Evolutionary conservation across 2,329 filamentous ascomycete species (phyloP).

Genomic region (Coleophoma eucalyptorum): DNA sequence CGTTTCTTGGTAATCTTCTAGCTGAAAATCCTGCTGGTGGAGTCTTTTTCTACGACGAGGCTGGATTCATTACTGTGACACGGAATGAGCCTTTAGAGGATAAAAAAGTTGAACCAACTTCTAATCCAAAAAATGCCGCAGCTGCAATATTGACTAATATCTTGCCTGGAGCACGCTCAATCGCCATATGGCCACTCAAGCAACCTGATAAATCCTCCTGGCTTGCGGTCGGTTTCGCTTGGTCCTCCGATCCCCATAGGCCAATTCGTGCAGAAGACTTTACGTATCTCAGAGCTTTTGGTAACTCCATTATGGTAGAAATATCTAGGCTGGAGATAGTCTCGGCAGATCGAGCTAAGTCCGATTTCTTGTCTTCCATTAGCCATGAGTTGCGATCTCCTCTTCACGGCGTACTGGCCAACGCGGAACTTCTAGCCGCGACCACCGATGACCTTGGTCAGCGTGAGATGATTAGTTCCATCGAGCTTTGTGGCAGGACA

Average conservation of each 20-base stretch:
- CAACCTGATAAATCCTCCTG: slow-evolving; percentile 35
- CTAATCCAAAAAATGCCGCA: background rate
- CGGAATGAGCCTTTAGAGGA: slow-evolving; percentile 28
- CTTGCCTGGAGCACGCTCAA: background rate
- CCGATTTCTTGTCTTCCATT: slow-evolving; percentile 54
- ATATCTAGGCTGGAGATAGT: slow-evolving; percentile 40
- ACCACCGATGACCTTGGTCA: slow-evolving; percentile 40
- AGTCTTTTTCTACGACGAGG: slow-evolving; percentile 2
- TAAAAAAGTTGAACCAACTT: background rate
- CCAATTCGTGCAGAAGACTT: slow-evolving; percentile 38
- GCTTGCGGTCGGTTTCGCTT: slow-evolving; percentile 42
- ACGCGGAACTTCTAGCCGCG: slow-evolving; percentile 45
- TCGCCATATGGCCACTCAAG: slow-evolving; percentile 7
- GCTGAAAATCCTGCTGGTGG: background rate
- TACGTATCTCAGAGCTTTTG: slow-evolving; percentile 42
- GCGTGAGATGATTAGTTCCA: slow-evolving; percentile 39
- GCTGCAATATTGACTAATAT: background rate
- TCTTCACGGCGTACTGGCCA: slow-evolving; percentile 54
- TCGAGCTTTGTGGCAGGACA: slow-evolving; percentile 45
- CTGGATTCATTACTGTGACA: background rate
- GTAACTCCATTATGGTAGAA: slow-evolving; percentile 48
- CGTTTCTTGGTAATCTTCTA: slow-evolving; percentile 6
- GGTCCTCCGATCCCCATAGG: slow-evolving; percentile 36
- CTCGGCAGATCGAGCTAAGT: slow-evolving; percentile 36
- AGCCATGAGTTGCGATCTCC: slow-evolving; percentile 59